Base-by-base conservation (phyloP, 305 asterid species). In the Solanum hybrid region DNA sequence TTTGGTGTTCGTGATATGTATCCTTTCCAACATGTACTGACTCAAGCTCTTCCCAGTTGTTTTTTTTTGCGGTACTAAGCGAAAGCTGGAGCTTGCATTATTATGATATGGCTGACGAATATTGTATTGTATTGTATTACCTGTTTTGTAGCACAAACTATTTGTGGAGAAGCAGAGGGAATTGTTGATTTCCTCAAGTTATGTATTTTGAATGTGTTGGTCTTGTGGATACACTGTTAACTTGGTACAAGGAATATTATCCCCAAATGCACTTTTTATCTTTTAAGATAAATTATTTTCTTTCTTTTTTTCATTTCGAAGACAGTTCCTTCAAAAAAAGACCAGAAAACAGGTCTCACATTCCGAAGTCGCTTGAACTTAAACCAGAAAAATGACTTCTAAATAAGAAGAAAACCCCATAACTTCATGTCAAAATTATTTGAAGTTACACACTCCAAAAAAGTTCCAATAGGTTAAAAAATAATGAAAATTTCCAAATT, bases 101-200 rank as follows among this genome's bases (percentile, higher is more conserved):
- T 73, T 85, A 86, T 41, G 45, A 76, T 36, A 9, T 90, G 38
- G 77, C 79, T 39, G 22, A 88, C 57, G 81, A 75, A 82, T 83
- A 77, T 88, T 57, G 70, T 76, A 73, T 88, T 51, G 79, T 76
- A 73, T 91, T 79, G 85, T 86, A 32, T 90, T 87, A 37, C 86
- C 83, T 29, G 29, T 29, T 72, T 76, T 31, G 14, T 17, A 77
- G 31, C 75, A 33, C 7, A 79, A 82, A 51, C 65, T 79, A 86
- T 22, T 33, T 14, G 32, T 51, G 76, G 77, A 17, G 51, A 36
- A 68, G 37, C 65, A 31, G 92, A 73, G 90, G 88, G 91, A 91
- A 92, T 91, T 86, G 89, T 88, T 89, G 90, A 90, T 89, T 92
- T 90, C 91, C 91, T 92, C 86, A 4, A 41, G 92, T 82, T 51